These are phyloP conservation scores for Phylloporus rhodoxanthus DNA, from an alignment of 768 basidiomycete genomes.

Conservation along the genomic window DNA sequence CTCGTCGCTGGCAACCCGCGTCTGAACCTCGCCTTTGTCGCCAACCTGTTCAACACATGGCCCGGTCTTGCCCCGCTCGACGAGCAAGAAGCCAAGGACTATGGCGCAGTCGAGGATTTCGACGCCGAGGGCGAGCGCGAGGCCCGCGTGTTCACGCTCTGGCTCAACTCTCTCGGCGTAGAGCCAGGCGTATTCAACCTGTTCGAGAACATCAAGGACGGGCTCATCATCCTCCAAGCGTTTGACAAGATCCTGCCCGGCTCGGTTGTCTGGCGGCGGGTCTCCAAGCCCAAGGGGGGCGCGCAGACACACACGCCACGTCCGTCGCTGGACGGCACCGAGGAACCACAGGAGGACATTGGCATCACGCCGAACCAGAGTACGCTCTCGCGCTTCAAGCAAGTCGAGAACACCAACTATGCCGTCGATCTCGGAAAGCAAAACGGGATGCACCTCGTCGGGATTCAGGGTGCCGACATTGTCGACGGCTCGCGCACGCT, in stretches of 20 bases:
- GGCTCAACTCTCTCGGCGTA: constrained; percentile 96
- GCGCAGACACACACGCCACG: constrained; percentile 33
- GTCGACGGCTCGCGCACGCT: constrained; percentile 90
- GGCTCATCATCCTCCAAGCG: constrained; percentile 85
- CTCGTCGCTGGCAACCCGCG: constrained; percentile 93
- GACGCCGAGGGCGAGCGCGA: constrained; percentile 99
- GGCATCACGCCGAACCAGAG: constrained; percentile 81
- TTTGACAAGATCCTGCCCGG: constrained; percentile 95
- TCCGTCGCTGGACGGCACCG: constrained; percentile 29
- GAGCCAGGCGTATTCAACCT: constrained; percentile 95
- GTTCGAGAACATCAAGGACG: constrained; percentile 94
- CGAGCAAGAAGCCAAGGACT: constrained; percentile 88
- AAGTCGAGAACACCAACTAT: constrained; percentile 98
- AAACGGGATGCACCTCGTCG: constrained; percentile 92
- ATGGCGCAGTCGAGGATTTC: constrained; percentile 89
- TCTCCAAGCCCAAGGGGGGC: constrained; percentile 79
- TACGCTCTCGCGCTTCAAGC: constrained; percentile 90
- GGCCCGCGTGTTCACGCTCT: constrained; percentile 94
- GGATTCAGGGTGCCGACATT: constrained; percentile 96
- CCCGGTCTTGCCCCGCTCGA: constrained; percentile 93
- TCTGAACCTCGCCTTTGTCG: constrained; percentile 96
- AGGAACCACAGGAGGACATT: constrained; percentile 68
- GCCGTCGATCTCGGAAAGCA: constrained; percentile 87
- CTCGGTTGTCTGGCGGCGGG: constrained; percentile 89
- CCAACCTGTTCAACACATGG: constrained; percentile 97